These are phyloP conservation scores for Paraphoma sp. DNA, from an alignment of 2,329 filamentous ascomycete species.

Conservation along the genomic window DNA sequence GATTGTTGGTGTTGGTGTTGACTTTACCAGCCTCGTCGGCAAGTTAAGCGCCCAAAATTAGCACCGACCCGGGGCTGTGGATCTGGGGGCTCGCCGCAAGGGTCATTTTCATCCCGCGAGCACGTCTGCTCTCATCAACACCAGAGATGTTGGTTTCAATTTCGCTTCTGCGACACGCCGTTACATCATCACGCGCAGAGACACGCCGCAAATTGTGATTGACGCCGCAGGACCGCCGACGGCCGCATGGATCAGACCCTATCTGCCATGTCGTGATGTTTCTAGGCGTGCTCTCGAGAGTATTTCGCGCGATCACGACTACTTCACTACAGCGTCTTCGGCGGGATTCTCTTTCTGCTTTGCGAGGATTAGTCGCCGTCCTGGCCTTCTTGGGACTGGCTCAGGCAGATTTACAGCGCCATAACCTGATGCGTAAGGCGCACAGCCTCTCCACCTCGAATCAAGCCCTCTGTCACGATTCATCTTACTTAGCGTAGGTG, in stretches of 20 bases:
- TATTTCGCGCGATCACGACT: slow-evolving; percentile 12
- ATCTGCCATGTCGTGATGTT: slow-evolving; percentile 1
- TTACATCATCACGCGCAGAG: slow-evolving; percentile 10
- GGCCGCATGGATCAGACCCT: slow-evolving; percentile 9
- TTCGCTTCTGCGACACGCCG: slow-evolving; percentile 4
- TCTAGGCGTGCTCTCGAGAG: slow-evolving; percentile 6
- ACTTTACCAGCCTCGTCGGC: background rate
- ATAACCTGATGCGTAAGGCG: slow-evolving; percentile 20
- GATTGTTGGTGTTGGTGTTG: background rate
- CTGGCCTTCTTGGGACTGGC: slow-evolving; percentile 19
- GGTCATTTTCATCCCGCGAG: slow-evolving; percentile 14
- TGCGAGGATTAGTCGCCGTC: slow-evolving; percentile 13
- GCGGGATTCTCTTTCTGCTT: slow-evolving; percentile 8
- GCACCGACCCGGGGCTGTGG: background rate
- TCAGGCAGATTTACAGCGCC: slow-evolving; percentile 27
- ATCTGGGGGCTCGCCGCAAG: slow-evolving; percentile 5
- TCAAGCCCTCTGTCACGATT: slow-evolving; percentile 24
- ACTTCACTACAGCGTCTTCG: slow-evolving; percentile 22
- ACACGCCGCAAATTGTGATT: slow-evolving; percentile 7
- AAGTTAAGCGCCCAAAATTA: background rate
- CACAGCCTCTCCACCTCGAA: slow-evolving; percentile 22
- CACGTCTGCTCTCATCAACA: slow-evolving; percentile 17
- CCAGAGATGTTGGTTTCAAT: slow-evolving; percentile 18
- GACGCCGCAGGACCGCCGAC: slow-evolving; percentile 4
- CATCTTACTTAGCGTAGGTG: slow-evolving; percentile 38